phyloP scores from a whole-genome alignment of 1,284 basidiomycete species.

The Cutaneotrichosporon sp. region DNA sequence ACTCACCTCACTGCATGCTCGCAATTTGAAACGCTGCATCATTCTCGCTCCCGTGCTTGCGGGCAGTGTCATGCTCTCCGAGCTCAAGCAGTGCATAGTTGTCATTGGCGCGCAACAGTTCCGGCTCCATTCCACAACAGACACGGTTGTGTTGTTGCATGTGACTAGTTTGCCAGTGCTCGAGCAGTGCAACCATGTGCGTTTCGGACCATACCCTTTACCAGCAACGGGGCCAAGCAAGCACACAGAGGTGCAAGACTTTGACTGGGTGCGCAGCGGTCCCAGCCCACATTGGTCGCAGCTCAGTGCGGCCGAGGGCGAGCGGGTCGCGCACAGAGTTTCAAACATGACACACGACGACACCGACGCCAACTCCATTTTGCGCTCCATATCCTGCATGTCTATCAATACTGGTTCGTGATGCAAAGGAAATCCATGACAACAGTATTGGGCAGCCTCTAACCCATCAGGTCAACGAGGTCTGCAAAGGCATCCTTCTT shows the following conservation, averaged over 20 bases:
- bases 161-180: slow-evolving; percentile 67
- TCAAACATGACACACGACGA: too few relatives aligned
- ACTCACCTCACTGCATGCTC: slow-evolving; percentile 57
- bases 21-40: slow-evolving; percentile 55
- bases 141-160: slow-evolving; percentile 59
- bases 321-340: too few relatives aligned
- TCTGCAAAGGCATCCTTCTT: slow-evolving; percentile 49
- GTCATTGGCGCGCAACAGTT: slow-evolving; percentile 74
- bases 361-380: too few relatives aligned
- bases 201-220: slow-evolving; percentile 59
- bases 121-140: slow-evolving; percentile 65
- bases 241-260: slow-evolving; percentile 61
- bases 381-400: too few relatives aligned
- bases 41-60: slow-evolving; percentile 60
- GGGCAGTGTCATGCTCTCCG: slow-evolving; percentile 66
- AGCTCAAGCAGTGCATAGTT: slow-evolving; percentile 58
- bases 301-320: slow-evolving; percentile 17
- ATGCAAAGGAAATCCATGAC: slow-evolving; percentile 3
- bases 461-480: slow-evolving; percentile 44
- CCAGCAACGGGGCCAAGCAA: slow-evolving; percentile 33
- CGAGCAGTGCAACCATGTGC: slow-evolving; percentile 60
- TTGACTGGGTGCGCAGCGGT: slow-evolving; percentile 67
- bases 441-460: slow-evolving; percentile 1
- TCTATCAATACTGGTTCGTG: too few relatives aligned
- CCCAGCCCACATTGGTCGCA: slow-evolving; percentile 68